Evolutionary conservation across 768 basidiomycete genomes (phyloP).

Genomic region (Termitomyces sp.): DNA sequence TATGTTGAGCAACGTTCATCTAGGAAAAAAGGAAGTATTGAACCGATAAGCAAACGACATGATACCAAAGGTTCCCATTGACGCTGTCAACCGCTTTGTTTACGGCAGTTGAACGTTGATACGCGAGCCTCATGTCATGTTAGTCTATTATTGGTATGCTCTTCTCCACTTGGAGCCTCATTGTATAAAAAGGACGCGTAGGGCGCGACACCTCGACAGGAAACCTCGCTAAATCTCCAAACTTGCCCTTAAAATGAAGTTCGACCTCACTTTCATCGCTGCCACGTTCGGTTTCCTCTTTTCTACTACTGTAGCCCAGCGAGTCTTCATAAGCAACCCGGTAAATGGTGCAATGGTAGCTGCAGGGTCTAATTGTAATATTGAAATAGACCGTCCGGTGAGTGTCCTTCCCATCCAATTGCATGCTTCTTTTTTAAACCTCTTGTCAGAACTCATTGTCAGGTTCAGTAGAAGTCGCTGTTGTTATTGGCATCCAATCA

Average conservation of each 20-base stretch:
- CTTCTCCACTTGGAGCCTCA: background rate
- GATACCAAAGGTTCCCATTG: background rate
- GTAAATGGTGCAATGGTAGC: constrained; percentile 24
- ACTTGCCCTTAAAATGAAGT: background rate
- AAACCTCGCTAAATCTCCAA: background rate
- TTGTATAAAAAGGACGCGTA: background rate
- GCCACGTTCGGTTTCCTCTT: constrained; percentile 19
- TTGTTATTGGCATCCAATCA: constrained; percentile 39
- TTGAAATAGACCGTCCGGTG: constrained; percentile 47
- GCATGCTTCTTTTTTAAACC: background rate
- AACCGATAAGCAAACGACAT: background rate
- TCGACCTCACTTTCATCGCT: background rate
- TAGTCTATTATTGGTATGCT: background rate
- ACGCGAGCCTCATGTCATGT: background rate
- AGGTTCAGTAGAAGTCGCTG: constrained; percentile 37
- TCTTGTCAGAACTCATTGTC: constrained; percentile 29
- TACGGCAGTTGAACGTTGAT: background rate
- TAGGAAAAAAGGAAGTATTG: background rate
- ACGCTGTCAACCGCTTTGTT: background rate
- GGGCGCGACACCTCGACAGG: background rate
- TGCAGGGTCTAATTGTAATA: constrained; percentile 32
- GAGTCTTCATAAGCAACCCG: constrained; percentile 36
- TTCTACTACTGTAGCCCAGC: constrained; percentile 35
- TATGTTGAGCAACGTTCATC: background rate
- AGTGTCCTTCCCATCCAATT: constrained; percentile 11